These are phyloP conservation scores for Capsella bursapastoris DNA, from an alignment of 345 rosid genomes.

Conservation along the genomic window DNA sequence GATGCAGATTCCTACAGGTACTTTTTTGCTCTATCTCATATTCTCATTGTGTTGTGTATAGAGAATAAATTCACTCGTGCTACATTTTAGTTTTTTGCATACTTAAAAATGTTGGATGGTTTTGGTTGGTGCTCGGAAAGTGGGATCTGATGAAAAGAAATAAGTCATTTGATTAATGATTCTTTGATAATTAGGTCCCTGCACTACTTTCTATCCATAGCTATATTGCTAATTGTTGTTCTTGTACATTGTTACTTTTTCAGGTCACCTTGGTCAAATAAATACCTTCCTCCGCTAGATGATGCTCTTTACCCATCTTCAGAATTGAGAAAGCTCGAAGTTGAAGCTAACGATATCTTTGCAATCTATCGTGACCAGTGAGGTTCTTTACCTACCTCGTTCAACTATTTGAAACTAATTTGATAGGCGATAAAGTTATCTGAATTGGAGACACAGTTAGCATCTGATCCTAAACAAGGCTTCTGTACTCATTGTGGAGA, in stretches of 20 bases:
- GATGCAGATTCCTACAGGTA: constrained; percentile 98
- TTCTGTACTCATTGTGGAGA: not conserved
- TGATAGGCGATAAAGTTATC: not conserved
- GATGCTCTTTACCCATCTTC: constrained; percentile 83
- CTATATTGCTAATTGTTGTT: constrained; percentile 9
- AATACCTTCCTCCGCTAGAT: constrained; percentile 76
- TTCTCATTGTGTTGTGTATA: not conserved
- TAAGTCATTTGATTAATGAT: not conserved
- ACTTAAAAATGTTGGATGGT: not conserved
- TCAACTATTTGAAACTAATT: constrained; percentile 25
- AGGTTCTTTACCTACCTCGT: constrained; percentile 91
- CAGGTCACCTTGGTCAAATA: constrained; percentile 97
- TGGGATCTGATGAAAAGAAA: not conserved
- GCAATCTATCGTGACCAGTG: constrained; percentile 98
- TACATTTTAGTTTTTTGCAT: too few relatives aligned
- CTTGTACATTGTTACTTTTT: constrained; percentile 23
- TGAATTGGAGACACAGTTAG: not conserved
- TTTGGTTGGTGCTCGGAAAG: constrained; percentile 1
- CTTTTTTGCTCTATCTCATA: not conserved
- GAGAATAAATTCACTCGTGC: not conserved
- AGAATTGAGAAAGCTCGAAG: constrained; percentile 83
- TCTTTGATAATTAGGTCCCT: not conserved
- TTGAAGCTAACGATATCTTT: constrained; percentile 90
- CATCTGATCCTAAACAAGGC: not conserved
- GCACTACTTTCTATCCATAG: not conserved